phyloP scores from a whole-genome alignment of 116 monocot genomes.

The Cymodocea nodosa region DNA sequence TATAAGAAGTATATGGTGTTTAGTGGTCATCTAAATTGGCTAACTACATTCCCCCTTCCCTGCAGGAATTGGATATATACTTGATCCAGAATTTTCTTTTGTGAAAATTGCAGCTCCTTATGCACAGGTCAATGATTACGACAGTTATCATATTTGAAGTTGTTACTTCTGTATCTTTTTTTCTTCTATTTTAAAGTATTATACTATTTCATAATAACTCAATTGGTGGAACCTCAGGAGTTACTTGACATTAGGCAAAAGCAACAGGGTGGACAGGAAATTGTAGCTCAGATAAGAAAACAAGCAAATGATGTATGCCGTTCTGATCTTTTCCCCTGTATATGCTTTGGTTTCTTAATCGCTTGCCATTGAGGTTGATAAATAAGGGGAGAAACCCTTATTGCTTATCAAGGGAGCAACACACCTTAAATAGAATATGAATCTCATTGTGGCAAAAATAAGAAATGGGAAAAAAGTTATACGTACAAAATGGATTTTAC shows the following conservation, averaged over 20 bases:
- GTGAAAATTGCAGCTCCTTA: conserved; percentile 25
- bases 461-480: too few species aligned
- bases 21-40: neutral
- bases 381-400: too few species aligned
- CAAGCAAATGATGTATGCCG: conserved; percentile 78
- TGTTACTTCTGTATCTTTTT: neutral
- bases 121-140: conserved; percentile 13
- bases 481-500: too few species aligned
- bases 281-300: conserved; percentile 64
- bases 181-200: neutral
- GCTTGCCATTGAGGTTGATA: neutral
- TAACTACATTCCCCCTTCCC: neutral
- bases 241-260: conserved; percentile 58
- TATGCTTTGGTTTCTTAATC: neutral
- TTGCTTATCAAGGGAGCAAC: too few species aligned
- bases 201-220: neutral
- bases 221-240: conserved; percentile 32
- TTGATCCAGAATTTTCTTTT: conserved; percentile 26
- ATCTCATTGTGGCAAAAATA: too few species aligned
- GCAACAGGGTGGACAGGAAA: conserved; percentile 35
- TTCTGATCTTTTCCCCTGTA: neutral
- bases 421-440: too few species aligned
- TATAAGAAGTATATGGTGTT: too few species aligned
- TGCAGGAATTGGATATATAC: conserved; percentile 22
- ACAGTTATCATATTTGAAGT: neutral